phyloP scores from a whole-genome alignment of 129 eudicot species.

The Helianthus annuus region HanXRQr2.0-SUNRISE NC_035435.2:26917416-26917915 shows the following conservation, averaged over 20 bases:
- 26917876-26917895: conserved; percentile 37
- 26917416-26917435: no score
- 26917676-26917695: conserved; percentile 1
- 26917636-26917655: conserved; percentile 4
- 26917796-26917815: not conserved
- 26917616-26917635: not conserved
- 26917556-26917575: no score
- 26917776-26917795: conserved; percentile 11
- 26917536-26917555: no score
- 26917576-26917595: conserved; percentile 14
- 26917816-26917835: not conserved
- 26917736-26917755: not conserved
- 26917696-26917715: not conserved
- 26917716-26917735: not conserved
- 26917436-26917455: no score
- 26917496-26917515: no score
- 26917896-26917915: conserved; percentile 23
- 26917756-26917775: not conserved
- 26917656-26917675: conserved; percentile 1
- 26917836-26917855: conserved; percentile 20
- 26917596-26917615: conserved; percentile 5
- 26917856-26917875: conserved; percentile 28
- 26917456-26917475: no score
- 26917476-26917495: no score
- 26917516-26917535: no score